Base-by-base conservation (phyloP, 371 early-diverging fungal genomes). In the Cokeromyces recurvatus region DNA sequence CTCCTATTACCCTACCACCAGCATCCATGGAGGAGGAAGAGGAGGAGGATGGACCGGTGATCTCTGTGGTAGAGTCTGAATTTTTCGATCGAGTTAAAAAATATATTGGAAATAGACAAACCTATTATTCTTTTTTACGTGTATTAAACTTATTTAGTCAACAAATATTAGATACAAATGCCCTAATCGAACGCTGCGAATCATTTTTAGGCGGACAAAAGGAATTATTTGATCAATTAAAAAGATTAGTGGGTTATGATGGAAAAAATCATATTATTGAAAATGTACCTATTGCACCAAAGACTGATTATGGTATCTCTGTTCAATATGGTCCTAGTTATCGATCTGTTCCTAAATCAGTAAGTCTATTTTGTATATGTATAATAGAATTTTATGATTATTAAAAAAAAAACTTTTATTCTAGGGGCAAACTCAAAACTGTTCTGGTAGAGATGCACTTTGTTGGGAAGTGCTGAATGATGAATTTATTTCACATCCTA, bases 41-140 rank as follows among this genome's bases (percentile, higher is more conserved):
- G n/a, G n/a, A n/a, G n/a, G 29, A 55, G 55, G 51, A 54, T 2
- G 4, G 15, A 34, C 56, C 64, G 12, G 47, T 56, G 2, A 49
- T 66, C 24, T 72, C 81, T 2, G 57, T 72, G 6, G 91, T 90
- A 46, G 97, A 95, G 58, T 70, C 89, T 4, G 89, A 86, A 22
- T 92, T 76, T 73, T 96, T 98, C 71, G 95, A 96, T 38, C 76
- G 82, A 15, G 88, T 90, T 55, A 92, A 94, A 70, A 75, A 81
- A 41, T 73, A 84, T 51, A 82, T 98, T 43, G 84, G 84, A 10
- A 87, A 90, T 70, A 88, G 90, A 48, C 70, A 78, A 8, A 83
- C 92, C 0, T 97, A 97, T 68, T 85, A 85, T 58, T 98, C 99
- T 62, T 99, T 99, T 67, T 73, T 99, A 38, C 98, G 97, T 70